These are phyloP conservation scores for Ogataea naganishii DNA, from an alignment of 805 yeast species.

Conservation along the genomic window DNA sequence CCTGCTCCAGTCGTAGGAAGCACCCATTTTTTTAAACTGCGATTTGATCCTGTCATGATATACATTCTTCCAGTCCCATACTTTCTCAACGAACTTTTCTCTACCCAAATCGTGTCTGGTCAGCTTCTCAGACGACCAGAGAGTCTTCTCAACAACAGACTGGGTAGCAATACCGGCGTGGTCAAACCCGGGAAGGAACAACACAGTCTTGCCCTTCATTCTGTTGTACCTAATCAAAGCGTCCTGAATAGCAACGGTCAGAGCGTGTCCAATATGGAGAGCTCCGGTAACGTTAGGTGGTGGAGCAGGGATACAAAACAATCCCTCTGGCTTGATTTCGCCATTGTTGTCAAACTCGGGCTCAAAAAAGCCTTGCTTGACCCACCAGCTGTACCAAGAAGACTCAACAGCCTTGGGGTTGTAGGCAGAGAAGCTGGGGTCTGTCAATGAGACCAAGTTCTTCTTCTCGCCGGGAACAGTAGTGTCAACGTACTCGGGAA, in stretches of 20 bases:
- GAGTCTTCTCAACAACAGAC: slow-evolving; percentile 92
- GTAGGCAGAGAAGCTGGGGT: slow-evolving; percentile 90
- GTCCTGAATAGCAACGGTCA: slow-evolving; percentile 93
- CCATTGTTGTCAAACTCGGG: slow-evolving; percentile 80
- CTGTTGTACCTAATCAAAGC: slow-evolving; percentile 87
- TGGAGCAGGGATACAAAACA: slow-evolving; percentile 92
- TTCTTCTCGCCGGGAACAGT: slow-evolving; percentile 91
- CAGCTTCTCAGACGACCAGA: slow-evolving; percentile 79
- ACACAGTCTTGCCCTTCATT: slow-evolving; percentile 92
- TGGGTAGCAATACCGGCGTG: slow-evolving; percentile 99
- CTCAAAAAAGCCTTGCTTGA: slow-evolving; percentile 73
- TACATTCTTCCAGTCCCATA: slow-evolving; percentile 98
- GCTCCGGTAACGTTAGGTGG: slow-evolving; percentile 99
- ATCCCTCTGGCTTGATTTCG: slow-evolving; percentile 68
- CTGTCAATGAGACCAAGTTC: slow-evolving; percentile 75
- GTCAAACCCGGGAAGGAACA: slow-evolving; percentile 94
- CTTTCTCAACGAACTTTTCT: slow-evolving; percentile 77
- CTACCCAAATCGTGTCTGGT: slow-evolving; percentile 96
- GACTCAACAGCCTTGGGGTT: slow-evolving; percentile 89
- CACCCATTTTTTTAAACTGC: slow-evolving; percentile 85
- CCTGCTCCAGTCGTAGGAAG: slow-evolving; percentile 92
- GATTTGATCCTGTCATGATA: slow-evolving; percentile 79
- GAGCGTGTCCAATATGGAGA: slow-evolving; percentile 95
- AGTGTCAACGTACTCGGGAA: slow-evolving; percentile 78
- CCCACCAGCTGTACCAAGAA: slow-evolving; percentile 99